A percentile compares a stretch with the other conserved stretches of the same genome.
Evolutionary conservation across 441 rosid species (phyloP).

Genomic region (Hura crepitans): DNA sequence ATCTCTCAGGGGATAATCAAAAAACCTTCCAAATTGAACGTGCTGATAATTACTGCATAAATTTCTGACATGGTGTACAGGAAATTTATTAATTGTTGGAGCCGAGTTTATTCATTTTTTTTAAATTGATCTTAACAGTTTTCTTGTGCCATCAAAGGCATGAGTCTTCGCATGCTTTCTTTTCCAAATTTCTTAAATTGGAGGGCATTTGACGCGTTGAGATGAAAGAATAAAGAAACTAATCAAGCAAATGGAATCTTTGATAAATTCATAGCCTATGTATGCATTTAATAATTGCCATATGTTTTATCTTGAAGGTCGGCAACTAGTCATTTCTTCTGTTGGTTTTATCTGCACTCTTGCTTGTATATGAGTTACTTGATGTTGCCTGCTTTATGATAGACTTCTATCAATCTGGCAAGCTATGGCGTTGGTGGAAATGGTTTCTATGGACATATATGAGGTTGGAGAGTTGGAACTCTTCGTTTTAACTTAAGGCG

Average conservation of each 20-base stretch:
- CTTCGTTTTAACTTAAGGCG: background rate
- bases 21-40: background rate
- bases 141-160: background rate
- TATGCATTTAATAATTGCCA: background rate
- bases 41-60: background rate
- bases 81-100: background rate
- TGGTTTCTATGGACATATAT: background rate
- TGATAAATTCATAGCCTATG: background rate
- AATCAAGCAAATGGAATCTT: background rate
- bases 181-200: constrained; percentile 4
- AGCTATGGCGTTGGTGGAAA: background rate
- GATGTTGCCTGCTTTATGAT: background rate
- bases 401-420: background rate
- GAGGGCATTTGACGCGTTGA: background rate
- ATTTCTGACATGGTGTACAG: background rate
- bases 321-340: background rate
- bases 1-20: background rate
- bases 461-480: background rate
- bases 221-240: background rate
- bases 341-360: background rate
- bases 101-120: constrained; percentile 5
- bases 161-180: no score
- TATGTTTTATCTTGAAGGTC: background rate
- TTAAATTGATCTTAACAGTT: background rate
- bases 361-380: background rate